Conservation (phyloP, 345 rosid genomes). For the Gossypium rotundifolium region DNA sequence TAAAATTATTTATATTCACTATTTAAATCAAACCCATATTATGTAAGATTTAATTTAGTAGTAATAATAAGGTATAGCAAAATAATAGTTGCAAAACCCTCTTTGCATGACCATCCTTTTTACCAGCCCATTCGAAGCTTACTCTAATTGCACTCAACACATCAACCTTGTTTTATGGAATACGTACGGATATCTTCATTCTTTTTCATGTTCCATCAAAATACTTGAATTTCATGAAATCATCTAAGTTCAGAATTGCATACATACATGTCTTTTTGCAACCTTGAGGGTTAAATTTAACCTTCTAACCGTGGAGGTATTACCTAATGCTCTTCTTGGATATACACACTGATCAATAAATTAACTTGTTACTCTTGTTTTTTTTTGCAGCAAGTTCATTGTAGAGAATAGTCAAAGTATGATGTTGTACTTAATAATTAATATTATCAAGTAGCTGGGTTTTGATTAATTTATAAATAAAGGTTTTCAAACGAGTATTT, state of each 20-base stretch:
- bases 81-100: not conserved
- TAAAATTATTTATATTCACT: too few relatives aligned
- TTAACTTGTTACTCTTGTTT: not conserved
- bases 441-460: not conserved
- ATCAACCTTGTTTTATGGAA: not conserved
- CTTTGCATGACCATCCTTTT: conserved; percentile 7
- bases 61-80: not conserved
- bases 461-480: not conserved
- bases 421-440: not conserved
- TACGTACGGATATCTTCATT: not conserved
- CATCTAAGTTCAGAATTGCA: not conserved
- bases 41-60: not conserved
- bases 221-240: not conserved
- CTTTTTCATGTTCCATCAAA: not conserved
- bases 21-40: not conserved
- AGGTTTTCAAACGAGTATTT: too few relatives aligned
- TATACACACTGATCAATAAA: not conserved
- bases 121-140: not conserved
- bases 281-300: not conserved
- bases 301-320: not conserved
- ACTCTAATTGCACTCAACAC: not conserved
- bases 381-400: conserved; percentile 3
- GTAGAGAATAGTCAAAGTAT: not conserved
- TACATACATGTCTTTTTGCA: not conserved
- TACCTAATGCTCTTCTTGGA: not conserved